Percentiles rank a stretch among this genome's conserved stretches.
phyloP scores from a whole-genome alignment of 352 stramenopile species.

The Phytophthora idaei region DNA sequence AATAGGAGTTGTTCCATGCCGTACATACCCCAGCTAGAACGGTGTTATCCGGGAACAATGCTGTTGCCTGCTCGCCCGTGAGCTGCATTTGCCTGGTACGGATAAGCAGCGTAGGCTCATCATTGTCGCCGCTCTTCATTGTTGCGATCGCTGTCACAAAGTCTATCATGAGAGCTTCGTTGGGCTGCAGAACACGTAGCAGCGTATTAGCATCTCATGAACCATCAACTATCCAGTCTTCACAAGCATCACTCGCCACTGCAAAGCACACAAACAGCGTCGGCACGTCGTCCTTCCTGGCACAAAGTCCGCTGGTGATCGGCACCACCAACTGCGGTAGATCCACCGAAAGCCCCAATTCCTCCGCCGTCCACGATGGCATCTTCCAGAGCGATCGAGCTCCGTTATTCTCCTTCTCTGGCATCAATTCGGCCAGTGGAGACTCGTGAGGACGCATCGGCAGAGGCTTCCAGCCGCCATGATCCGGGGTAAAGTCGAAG shows the following conservation, averaged over 20 bases:
- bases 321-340: conserved; percentile 56
- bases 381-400: conserved; percentile 53
- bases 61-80: conserved; percentile 38
- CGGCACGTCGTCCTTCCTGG: conserved; percentile 31
- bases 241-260: conserved; percentile 21
- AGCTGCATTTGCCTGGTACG: conserved; percentile 62
- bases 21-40: conserved; percentile 22
- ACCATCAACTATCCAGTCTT: background rate
- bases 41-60: conserved; percentile 33
- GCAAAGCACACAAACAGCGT: conserved; percentile 54
- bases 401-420: conserved; percentile 35
- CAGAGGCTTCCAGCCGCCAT: conserved; percentile 55
- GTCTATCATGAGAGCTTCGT: conserved; percentile 48
- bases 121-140: conserved; percentile 6
- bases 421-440: conserved; percentile 36
- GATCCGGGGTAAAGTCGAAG: conserved; percentile 72
- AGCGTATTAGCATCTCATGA: background rate
- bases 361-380: conserved; percentile 46
- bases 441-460: conserved; percentile 36
- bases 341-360: conserved; percentile 49
- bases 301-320: conserved; percentile 44
- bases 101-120: conserved; percentile 37
- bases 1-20: background rate
- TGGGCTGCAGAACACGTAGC: conserved; percentile 31
- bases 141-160: conserved; percentile 45